A percentile compares a stretch with the other conserved stretches of the same genome.
These are phyloP conservation scores for Rosa persica DNA, from an alignment of 306 rosid species.

Conservation along the genomic window DNA sequence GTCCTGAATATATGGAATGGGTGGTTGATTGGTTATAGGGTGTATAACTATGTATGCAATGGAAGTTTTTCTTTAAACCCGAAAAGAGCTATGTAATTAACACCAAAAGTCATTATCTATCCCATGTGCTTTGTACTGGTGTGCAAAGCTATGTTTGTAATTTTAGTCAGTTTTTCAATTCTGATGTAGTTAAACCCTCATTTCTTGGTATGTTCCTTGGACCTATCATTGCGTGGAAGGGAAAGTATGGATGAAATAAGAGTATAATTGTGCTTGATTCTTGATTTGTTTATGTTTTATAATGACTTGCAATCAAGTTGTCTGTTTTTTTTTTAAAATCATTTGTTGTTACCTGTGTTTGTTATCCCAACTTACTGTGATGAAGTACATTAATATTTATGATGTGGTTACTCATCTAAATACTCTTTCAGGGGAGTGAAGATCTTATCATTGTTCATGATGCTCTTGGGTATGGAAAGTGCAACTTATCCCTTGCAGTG, in stretches of 20 bases:
- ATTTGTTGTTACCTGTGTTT: not conserved
- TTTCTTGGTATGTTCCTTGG: not conserved
- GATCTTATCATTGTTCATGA: constrained; percentile 85
- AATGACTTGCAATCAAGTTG: not conserved
- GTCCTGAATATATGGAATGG: no score
- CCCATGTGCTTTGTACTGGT: no score
- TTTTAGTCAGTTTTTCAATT: not conserved
- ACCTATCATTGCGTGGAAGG: not conserved
- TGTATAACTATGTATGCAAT: no score
- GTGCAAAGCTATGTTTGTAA: no score
- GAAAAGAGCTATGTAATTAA: no score
- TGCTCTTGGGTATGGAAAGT: constrained; percentile 85
- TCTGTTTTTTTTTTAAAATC: not conserved
- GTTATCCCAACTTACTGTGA: not conserved
- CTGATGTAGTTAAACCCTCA: not conserved
- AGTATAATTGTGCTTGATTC: not conserved
- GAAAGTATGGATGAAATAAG: not conserved
- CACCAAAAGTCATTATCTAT: no score
- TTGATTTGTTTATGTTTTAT: not conserved
- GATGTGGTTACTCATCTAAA: not conserved
- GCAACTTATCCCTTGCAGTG: constrained; percentile 82
- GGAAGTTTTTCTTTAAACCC: no score
- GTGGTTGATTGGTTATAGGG: no score
- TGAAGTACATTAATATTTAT: not conserved
- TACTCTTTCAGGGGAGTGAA: constrained; percentile 52